Conservation (phyloP, 176 grass and related monocot genomes). For the Puccinellia tenuiflora region DNA sequence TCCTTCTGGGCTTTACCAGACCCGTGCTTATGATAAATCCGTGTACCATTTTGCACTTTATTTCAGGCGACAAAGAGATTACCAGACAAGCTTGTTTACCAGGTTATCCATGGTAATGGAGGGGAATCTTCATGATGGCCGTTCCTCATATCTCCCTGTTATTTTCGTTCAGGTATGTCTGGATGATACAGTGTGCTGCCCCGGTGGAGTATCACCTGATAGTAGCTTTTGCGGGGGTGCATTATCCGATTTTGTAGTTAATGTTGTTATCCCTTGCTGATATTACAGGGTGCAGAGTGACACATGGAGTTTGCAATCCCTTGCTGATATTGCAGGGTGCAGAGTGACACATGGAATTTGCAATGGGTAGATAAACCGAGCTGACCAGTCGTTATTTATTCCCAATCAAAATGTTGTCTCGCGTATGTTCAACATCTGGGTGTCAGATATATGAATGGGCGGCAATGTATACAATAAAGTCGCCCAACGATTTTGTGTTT, state of each 20-base stretch:
- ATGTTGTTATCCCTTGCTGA: background rate
- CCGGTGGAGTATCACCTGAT: background rate
- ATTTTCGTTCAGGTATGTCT: background rate
- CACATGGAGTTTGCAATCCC: background rate
- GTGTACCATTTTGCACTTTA: background rate
- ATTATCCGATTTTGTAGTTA: slow-evolving; percentile 7
- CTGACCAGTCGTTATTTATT: background rate
- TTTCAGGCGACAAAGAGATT: slow-evolving; percentile 76
- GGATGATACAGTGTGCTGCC: background rate
- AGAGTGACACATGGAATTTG: background rate
- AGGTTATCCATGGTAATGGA: slow-evolving; percentile 47
- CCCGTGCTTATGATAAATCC: background rate
- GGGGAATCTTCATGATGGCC: slow-evolving; percentile 13
- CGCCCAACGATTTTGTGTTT: background rate
- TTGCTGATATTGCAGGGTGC: background rate
- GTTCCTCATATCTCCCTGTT: background rate
- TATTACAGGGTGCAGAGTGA: background rate
- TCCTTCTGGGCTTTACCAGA: background rate
- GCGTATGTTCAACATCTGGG: background rate
- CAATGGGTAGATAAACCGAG: background rate
- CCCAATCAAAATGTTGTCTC: background rate
- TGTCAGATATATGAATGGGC: background rate
- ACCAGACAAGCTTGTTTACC: slow-evolving; percentile 60
- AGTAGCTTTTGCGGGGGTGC: background rate
- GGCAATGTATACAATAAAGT: background rate